Evolutionary conservation across 1,284 basidiomycete genomes (phyloP).

Genomic region (Malassezia globosa): DNA sequence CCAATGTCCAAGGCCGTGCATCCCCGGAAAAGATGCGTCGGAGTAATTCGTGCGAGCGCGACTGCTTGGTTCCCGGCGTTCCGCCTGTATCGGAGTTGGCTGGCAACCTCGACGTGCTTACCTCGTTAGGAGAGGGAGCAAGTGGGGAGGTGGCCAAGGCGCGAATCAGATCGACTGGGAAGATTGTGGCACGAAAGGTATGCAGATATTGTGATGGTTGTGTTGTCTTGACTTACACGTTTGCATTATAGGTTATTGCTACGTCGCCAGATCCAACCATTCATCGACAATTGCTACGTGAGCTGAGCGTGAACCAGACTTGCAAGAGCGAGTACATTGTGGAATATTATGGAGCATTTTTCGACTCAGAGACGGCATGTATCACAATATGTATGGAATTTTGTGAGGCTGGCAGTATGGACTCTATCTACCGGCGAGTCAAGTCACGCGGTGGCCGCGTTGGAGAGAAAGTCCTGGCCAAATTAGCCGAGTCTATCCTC

Average conservation of each 20-base stretch:
- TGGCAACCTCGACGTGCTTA: conserved; percentile 61
- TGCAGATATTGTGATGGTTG: no score
- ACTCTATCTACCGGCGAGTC: conserved; percentile 74
- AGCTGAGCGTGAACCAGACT: conserved; percentile 76
- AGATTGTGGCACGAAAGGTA: conserved; percentile 78
- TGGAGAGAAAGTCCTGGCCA: conserved; percentile 80
- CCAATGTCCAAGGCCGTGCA: no score
- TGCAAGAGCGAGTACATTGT: conserved; percentile 81
- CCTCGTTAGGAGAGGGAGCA: conserved; percentile 79
- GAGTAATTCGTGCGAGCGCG: background rate
- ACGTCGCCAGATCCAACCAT: conserved; percentile 79
- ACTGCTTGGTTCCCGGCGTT: background rate
- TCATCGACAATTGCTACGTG: conserved; percentile 76
- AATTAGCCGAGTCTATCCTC: conserved; percentile 80
- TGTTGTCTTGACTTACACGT: no score
- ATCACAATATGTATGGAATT: conserved; percentile 94
- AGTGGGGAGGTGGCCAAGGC: conserved; percentile 92
- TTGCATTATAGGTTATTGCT: conserved; percentile 61
- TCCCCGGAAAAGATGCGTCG: background rate
- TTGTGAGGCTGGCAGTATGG: conserved; percentile 71
- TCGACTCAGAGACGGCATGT: conserved; percentile 79
- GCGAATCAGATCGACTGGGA: conserved; percentile 61
- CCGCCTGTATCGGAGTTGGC: background rate
- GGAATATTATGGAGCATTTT: conserved; percentile 84
- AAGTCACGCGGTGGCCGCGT: conserved; percentile 65